Percentiles rank a stretch among this genome's conserved stretches.
phyloP scores from a whole-genome alignment of 495 filamentous ascomycete genomes.

The Oleoguttula mirabilis region DNA sequence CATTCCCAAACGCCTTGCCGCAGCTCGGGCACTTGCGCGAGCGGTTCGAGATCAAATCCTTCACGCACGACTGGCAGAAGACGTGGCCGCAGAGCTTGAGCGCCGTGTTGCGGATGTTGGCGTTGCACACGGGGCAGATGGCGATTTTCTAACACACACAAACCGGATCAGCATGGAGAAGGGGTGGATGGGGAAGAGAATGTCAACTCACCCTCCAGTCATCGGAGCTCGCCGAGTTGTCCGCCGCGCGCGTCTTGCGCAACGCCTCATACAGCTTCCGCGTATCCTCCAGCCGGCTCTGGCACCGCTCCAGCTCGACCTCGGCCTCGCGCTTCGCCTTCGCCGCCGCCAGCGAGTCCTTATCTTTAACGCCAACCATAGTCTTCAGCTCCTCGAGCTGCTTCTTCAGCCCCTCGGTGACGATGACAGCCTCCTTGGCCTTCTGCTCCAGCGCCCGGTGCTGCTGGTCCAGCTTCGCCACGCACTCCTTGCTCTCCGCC shows the following conservation, averaged over 20 bases:
- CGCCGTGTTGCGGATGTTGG: constrained; percentile 83
- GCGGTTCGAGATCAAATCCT: constrained; percentile 73
- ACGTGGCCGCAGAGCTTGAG: constrained; percentile 93
- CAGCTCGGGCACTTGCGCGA: constrained; percentile 93
- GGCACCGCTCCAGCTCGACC: constrained; percentile 58
- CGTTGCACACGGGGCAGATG: constrained; percentile 78
- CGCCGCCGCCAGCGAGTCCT: constrained; percentile 38
- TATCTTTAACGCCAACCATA: constrained; percentile 61
- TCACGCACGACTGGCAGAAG: constrained; percentile 83
- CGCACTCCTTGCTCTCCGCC: constrained; percentile 63
- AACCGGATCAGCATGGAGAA: neutral
- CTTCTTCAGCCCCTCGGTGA: constrained; percentile 56
- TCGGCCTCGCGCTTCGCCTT: constrained; percentile 58
- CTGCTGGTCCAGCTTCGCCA: constrained; percentile 53
- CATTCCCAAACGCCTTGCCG: constrained; percentile 75
- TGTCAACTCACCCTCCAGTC: constrained; percentile 17
- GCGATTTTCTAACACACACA: constrained; percentile 55
- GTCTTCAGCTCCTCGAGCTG: constrained; percentile 67
- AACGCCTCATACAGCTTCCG: constrained; percentile 66
- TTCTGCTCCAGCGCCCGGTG: constrained; percentile 60
- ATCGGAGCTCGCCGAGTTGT: constrained; percentile 1
- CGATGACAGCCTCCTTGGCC: constrained; percentile 51
- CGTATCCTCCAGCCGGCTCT: constrained; percentile 58
- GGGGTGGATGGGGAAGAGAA: neutral
- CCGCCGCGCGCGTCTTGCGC: constrained; percentile 48